Conservation (phyloP, 306 rosid genomes). For the Arachis hypogaea region DNA sequence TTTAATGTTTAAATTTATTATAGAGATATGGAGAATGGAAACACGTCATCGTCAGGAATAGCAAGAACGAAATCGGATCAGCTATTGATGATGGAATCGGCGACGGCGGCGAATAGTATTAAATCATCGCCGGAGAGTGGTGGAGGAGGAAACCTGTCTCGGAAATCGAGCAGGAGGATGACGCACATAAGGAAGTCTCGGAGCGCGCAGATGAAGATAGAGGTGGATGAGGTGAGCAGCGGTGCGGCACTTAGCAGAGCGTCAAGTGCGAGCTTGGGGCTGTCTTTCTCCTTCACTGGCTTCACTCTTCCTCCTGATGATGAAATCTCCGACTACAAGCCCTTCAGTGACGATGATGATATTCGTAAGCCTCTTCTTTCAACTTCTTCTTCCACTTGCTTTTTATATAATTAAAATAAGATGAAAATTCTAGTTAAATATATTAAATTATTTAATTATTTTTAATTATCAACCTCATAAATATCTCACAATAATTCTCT, state of each 20-base stretch:
- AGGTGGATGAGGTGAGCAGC: slow-evolving; percentile 69
- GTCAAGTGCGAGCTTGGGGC: slow-evolving; percentile 92
- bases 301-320: slow-evolving; percentile 86
- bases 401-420: too few relatives aligned
- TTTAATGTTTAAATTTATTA: too few relatives aligned
- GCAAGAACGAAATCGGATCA: slow-evolving; percentile 82
- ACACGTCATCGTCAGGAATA: slow-evolving; percentile 40
- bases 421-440: too few relatives aligned
- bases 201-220: slow-evolving; percentile 87
- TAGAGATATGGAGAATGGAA: slow-evolving; percentile 59
- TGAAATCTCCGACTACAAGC: slow-evolving; percentile 69
- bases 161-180: slow-evolving; percentile 69
- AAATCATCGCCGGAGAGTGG: slow-evolving; percentile 51
- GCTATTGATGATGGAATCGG: slow-evolving; percentile 52
- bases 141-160: slow-evolving; percentile 44
- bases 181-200: slow-evolving; percentile 81
- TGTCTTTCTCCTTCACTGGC: slow-evolving; percentile 94
- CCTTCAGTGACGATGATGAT: slow-evolving; percentile 84
- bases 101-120: not conserved
- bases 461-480: too few relatives aligned
- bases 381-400: too few relatives aligned
- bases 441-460: too few relatives aligned
- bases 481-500: too few relatives aligned
- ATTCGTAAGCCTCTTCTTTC: slow-evolving; percentile 58
- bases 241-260: slow-evolving; percentile 97